Evolutionary conservation across 1,284 basidiomycete species (phyloP), one percentile per base, ranked within the genome.

Genomic region (Sparassis latifolia): DNA sequence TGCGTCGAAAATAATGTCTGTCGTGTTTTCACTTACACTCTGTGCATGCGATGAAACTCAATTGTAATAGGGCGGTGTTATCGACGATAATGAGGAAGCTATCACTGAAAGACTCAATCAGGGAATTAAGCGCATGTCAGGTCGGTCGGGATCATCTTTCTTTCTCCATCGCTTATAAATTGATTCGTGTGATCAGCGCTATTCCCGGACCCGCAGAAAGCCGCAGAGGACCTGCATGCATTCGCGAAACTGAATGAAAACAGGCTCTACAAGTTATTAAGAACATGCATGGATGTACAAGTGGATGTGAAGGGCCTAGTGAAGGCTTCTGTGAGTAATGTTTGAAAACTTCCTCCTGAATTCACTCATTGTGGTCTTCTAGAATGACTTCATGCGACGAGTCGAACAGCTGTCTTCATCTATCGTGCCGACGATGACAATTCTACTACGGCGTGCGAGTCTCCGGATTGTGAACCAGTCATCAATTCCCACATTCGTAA

Each of bases 231-330:
- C 61, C 69, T 99, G 28, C 74, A 83, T 27, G 67, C 80, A 0
- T 97, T 99, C 59, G 94, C 94, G 1, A 87, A 88, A 53, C 70
- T 86, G 38, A 97, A 97, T 66, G 93, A 97, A 60, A 77, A 77
- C 27, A 78, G 92, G 45, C 71, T 96, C 7, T 97, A 94, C 72
- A 92, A 89, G 66, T 73, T 95, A 3, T 72, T 96, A 42, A 86
- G 82, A 62, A 84, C 79, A 0, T 85, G 89, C 59, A 79, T 92
- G 70, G 92, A 97, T 64, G 75, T 86, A 0, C 84, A 91, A 58
- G 85, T 86, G 0, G 90, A 96, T 62, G 69, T 98, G 31, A 92
- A 89, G 63, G 76, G 77, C 3, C 74, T 95, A 2, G 73, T 89
- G 52, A 97, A 96, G 68, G 75, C 89, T 5, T 79, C 78, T 44